phyloP scores from a whole-genome alignment of 148 eudicot species.

The Nyssa sinensis region DNA sequence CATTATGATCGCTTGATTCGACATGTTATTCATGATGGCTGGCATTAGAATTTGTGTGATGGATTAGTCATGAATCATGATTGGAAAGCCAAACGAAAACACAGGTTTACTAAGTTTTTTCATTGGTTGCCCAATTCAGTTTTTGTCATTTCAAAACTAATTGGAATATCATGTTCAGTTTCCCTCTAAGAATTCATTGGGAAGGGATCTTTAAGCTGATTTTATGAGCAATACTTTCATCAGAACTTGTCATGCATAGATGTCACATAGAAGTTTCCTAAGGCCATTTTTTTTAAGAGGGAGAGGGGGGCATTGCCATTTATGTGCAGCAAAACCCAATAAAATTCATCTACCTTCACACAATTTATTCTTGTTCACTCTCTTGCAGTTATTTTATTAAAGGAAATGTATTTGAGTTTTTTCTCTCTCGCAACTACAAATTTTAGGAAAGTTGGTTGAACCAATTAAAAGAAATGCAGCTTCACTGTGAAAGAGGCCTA shows the following conservation, averaged over 20 bases:
- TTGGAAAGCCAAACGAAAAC: not conserved
- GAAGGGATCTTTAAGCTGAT: not conserved
- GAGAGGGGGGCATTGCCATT: not conserved
- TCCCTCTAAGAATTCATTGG: not conserved
- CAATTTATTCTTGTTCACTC: not conserved
- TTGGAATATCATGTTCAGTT: not conserved
- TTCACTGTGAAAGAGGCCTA: conserved; percentile 67
- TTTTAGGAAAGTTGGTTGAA: conserved; percentile 67
- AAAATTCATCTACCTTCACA: not conserved
- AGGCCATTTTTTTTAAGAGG: not conserved
- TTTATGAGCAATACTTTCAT: not conserved
- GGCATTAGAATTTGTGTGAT: not conserved
- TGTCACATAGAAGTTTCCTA: not conserved
- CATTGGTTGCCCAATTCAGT: not conserved
- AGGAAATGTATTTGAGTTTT: not conserved
- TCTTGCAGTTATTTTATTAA: not conserved
- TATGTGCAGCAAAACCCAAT: not conserved
- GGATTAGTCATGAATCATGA: no score
- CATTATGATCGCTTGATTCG: not conserved
- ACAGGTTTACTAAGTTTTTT: no score
- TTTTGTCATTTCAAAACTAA: no score
- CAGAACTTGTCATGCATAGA: not conserved
- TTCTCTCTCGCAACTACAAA: not conserved
- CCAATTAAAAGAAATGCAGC: conserved; percentile 68
- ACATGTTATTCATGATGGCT: not conserved